These are phyloP conservation scores for Candida maesae DNA, from an alignment of 805 yeast genomes.

Conservation along the genomic window DNA sequence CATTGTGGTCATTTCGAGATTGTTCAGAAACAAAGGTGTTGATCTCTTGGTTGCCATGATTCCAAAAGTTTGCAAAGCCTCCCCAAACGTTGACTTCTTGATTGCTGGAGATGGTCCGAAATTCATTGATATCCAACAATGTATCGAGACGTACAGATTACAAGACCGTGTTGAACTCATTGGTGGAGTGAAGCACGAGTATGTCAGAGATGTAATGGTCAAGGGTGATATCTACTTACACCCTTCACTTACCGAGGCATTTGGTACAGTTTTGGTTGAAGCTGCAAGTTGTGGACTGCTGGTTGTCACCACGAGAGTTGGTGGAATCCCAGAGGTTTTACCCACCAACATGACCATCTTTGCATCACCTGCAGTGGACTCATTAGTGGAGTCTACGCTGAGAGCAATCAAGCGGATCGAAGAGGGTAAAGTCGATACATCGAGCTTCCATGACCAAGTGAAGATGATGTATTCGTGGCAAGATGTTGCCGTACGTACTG, in stretches of 20 bases:
- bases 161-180: slow-evolving; percentile 84
- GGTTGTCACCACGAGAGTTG: slow-evolving; percentile 93
- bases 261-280: slow-evolving; percentile 95
- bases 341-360: slow-evolving; percentile 92
- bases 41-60: slow-evolving; percentile 80
- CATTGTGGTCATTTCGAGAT: slow-evolving; percentile 84
- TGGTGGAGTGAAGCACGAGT: slow-evolving; percentile 89
- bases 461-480: slow-evolving; percentile 87
- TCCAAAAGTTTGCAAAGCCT: slow-evolving; percentile 69
- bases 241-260: slow-evolving; percentile 93
- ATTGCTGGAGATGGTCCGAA: slow-evolving; percentile 98
- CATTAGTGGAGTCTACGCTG: slow-evolving; percentile 66
- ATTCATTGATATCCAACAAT: slow-evolving; percentile 89
- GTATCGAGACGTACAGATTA: slow-evolving; percentile 79
- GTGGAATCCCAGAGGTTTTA: slow-evolving; percentile 95
- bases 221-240: slow-evolving; percentile 92
- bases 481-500: slow-evolving; percentile 84
- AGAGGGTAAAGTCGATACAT: slow-evolving; percentile 60
- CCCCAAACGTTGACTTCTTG: slow-evolving; percentile 66
- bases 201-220: slow-evolving; percentile 89
- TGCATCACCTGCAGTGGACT: slow-evolving; percentile 83
- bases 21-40: slow-evolving; percentile 96
- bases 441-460: slow-evolving; percentile 73
- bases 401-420: slow-evolving; percentile 64
- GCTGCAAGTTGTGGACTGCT: slow-evolving; percentile 95